Base-by-base conservation (phyloP, 2,329 filamentous ascomycete genomes). In the Didymella exigua region DNA sequence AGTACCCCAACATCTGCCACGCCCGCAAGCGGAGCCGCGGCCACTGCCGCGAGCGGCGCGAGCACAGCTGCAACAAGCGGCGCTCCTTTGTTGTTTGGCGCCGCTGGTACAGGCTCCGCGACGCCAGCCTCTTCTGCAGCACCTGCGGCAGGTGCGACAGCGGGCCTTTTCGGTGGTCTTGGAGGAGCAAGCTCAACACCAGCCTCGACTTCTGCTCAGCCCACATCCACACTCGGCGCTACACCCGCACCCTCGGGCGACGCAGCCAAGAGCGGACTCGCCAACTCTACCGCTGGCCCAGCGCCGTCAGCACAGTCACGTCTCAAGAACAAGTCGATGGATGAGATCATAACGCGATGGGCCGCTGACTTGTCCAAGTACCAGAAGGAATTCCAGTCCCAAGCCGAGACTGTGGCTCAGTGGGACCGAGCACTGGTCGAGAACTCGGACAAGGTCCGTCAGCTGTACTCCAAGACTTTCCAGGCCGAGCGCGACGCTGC, bases 281-380 rank as follows among this genome's bases (percentile, higher is more conserved):
- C 86, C 16, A 86, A 87, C 24, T 96, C 92, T 1, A 96, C 90
- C 3, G 82, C 86, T 29, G 93, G 93, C 0, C 91, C 93, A 1
- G 81, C 88, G 2, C 93, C 95, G 14, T 88, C 92, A 53, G 78
- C 82, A 2, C 86, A 96, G 68, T 95, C 93, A 4, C 89, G 95
- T 24, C 82, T 99, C 31, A 96, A 96, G 81, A 96, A 97, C 77
- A 98, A 96, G 79, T 96, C 93, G 0, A 97, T 99, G 90, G 95
- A 99, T 70, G 95, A 99, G 74, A 97, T 99, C 61, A 92, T 99
- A 62, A 97, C 91, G 4, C 87, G 92, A 27, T 99, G 95, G 95
- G 95, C 95, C 2, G 91, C 92, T 0, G 95, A 98, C 70, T 81
- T 99, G 44, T 89, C 92, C 48, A 96, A 96, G 71, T 97, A 99